Evolutionary conservation across 2,329 filamentous ascomycete genomes (phyloP), one percentile per base, ranked within the genome.

Genomic region (Chaetomium sp.): DNA sequence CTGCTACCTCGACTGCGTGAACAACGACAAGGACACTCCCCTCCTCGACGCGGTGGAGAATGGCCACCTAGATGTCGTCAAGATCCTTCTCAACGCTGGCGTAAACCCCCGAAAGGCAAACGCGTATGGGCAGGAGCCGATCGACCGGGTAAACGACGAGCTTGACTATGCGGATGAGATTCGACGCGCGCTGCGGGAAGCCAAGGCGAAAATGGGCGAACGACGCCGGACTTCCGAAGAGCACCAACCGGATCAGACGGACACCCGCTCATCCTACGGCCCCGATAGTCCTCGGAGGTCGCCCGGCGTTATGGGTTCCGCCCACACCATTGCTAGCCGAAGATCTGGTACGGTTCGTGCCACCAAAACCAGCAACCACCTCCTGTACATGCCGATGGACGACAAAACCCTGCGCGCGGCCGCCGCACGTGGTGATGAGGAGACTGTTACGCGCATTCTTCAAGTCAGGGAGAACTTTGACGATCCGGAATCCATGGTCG

Each of bases 31-130:
- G 66, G 94, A 99, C 66, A 97, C 94, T 0, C 94, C 94, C 34
- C 79, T 99, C 38, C 86, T 99, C 53, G 94, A 99, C 74, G 94
- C 94, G 5, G 91, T 97, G 34, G 94, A 97, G 64, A 99, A 99
- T 66, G 89, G 89, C 1, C 91, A 99, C 67, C 70, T 96, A 6
- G 88, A 88, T 14, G 92, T 97, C 4, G 88, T 99, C 43, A 89
- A 85, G 65, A 76, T 96, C 8, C 75, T 99, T 37, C 77, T 99
- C 2, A 83, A 87, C 54, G 87, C 91, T 55, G 92, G 91, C 9
- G 92, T 95, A 10, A 95, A 99, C 67, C 94, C 94, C 49, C 85
- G 91, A 49, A 88, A 91, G 62, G 86, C 91, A 47, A 96, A 97
- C 68, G 85, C 89, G n/a, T 87, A 91, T 65, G 94, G 94, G 5